phyloP scores from a whole-genome alignment of 1,284 basidiomycete genomes.

The Leucoagaricus sp. region DNA sequence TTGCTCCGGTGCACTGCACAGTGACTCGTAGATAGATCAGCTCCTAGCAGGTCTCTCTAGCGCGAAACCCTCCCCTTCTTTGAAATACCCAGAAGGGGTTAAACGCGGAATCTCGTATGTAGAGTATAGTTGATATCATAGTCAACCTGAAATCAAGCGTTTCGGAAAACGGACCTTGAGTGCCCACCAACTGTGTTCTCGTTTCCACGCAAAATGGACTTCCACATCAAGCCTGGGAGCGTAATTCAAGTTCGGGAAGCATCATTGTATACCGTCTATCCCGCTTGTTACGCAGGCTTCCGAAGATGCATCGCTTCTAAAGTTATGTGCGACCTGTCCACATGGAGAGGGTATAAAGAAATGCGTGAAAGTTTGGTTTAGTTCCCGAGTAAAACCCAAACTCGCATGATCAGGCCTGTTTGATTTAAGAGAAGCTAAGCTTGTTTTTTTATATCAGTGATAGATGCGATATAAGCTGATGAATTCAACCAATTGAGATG shows the following conservation, averaged over 20 bases:
- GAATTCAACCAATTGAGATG: not conserved
- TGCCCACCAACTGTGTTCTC: too few species aligned
- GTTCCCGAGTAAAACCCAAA: conserved; percentile 9
- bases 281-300: not conserved
- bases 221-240: not conserved
- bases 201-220: conserved; percentile 14
- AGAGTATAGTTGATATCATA: not conserved
- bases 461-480: not conserved
- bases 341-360: not conserved
- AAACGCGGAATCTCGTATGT: not conserved
- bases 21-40: not conserved
- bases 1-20: not conserved
- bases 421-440: not conserved
- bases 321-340: conserved; percentile 6
- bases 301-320: not conserved
- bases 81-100: not conserved
- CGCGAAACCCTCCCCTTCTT: not conserved
- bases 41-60: not conserved
- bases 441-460: conserved; percentile 1
- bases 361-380: not conserved
- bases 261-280: not conserved
- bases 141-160: not conserved
- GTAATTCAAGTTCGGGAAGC: not conserved
- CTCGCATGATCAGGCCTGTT: conserved; percentile 2
- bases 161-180: not conserved